Base-by-base conservation (phyloP, 202 grass and related monocot genomes). In the Eragrostis tef region DNA sequence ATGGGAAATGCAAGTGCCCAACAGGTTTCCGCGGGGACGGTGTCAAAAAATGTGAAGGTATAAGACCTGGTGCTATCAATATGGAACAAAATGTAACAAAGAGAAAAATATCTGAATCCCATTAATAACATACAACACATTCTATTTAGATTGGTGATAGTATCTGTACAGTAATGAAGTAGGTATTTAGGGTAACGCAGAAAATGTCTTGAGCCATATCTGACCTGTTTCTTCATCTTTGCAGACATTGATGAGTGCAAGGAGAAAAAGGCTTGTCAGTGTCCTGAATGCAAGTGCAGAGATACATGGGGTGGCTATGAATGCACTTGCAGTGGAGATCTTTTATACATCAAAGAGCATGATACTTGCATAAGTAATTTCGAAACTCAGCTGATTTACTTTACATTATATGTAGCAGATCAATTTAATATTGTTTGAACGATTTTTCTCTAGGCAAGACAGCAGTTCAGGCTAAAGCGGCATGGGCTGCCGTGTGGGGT, bases 321-420 rank as follows among this genome's bases (percentile, higher is more conserved):
- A 67, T 98, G 94, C 67, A 89, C 86, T 52, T 98, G 94, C 84
- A 89, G 81, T 63, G 84, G 88, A 39, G 88, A 94, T 52, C 94
- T 88, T 58, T 84, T 98, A 75, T 98, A 98, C 88, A 94, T 98
- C 83, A 94, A 67, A 82, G 94, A 98, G 59, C 94, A 98, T 64
- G 92, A 94, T 80, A 89, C 88, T 74, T 98, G 94, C 92, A 98
- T 98, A 84, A 93, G 94, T 98, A 77, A 52, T 69, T 76, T 62
- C 15, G 43, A 84, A 49, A 25, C 53, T 90, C 56, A 45, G 20
- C 13, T 67, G 24, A 19, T 49, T 24, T 48, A 43, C 63, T 51
- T 9, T 71, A 14, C n/a, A 62, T 50, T 77, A 62, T 58, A 29
- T 60, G n/a, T 76, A 69, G 39, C 64, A 20, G 63, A 42, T 74